A percentile compares a stretch with the other conserved stretches of the same genome.
phyloP scores from a whole-genome alignment of 78 protist species.

The Fonticula alba region DNA sequence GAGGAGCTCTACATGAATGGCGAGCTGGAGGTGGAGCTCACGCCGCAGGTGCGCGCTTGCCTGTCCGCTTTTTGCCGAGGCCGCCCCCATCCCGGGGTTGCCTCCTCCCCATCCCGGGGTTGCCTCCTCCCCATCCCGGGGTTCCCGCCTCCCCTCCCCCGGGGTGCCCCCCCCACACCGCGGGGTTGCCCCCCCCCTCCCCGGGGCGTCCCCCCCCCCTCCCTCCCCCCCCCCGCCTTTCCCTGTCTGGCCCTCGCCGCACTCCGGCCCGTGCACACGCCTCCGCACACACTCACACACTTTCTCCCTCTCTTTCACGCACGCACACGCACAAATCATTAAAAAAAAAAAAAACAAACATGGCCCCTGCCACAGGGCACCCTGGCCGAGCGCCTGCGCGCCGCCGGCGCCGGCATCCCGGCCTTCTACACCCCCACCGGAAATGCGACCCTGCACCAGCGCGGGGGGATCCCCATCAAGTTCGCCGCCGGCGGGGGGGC shows the following conservation, averaged over 20 bases:
- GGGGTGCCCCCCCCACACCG: background rate
- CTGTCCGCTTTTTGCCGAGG: background rate
- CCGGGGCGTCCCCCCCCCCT: too few relatives aligned
- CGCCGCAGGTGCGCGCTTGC: slow-evolving; percentile 42
- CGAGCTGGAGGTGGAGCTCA: slow-evolving; percentile 72
- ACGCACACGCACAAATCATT: too few relatives aligned
- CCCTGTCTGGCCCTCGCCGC: background rate
- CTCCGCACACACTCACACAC: background rate
- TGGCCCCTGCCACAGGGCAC: too few relatives aligned
- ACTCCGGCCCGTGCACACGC: background rate
- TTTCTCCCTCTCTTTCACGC: background rate
- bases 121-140: background rate
- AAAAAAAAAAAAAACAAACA: too few relatives aligned
- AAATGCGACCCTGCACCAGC: slow-evolving; percentile 69
- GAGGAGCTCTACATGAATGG: slow-evolving; percentile 72
- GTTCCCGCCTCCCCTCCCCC: background rate
- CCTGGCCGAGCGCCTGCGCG: slow-evolving; percentile 86
- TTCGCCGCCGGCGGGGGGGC: slow-evolving; percentile 40
- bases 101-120: background rate
- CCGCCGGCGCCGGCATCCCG: slow-evolving; percentile 95
- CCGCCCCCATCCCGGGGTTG: background rate
- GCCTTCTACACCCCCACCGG: slow-evolving; percentile 87
- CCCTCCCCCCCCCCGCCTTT: background rate
- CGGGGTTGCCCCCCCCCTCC: too few relatives aligned
- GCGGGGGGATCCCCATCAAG: slow-evolving; percentile 75